These are phyloP conservation scores for Tilletiopsis washingtonensis DNA, from an alignment of 1,284 basidiomycete genomes.

Conservation along the genomic window DNA sequence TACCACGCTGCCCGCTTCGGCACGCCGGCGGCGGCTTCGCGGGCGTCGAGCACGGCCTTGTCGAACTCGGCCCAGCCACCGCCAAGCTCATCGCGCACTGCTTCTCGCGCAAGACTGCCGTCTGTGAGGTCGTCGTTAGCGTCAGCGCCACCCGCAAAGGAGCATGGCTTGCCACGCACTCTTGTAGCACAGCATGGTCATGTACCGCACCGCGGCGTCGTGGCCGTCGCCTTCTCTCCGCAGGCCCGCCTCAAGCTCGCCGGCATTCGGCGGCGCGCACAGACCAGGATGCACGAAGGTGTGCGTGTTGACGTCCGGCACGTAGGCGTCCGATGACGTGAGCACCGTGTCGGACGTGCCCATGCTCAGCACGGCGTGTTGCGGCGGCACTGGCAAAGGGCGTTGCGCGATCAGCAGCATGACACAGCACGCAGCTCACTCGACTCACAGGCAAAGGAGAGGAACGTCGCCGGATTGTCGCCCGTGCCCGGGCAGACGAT, in stretches of 20 bases:
- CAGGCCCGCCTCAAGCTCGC: slow-evolving; percentile 13
- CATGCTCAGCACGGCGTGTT: slow-evolving; percentile 79
- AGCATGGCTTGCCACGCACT: slow-evolving; percentile 50
- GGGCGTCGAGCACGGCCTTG: slow-evolving; percentile 53
- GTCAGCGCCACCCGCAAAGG: too few species aligned
- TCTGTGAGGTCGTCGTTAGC: too few species aligned
- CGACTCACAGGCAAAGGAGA: slow-evolving; percentile 53
- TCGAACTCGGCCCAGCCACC: slow-evolving; percentile 68
- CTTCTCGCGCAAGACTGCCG: slow-evolving; percentile 56
- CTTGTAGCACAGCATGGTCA: slow-evolving; percentile 53
- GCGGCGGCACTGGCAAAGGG: too few species aligned
- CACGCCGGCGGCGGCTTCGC: slow-evolving; percentile 1
- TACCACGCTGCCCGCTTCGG: slow-evolving; percentile 55
- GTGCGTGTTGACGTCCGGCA: slow-evolving; percentile 51
- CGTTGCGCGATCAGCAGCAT: too few species aligned
- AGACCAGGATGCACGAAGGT: slow-evolving; percentile 52
- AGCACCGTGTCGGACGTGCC: slow-evolving; percentile 84
- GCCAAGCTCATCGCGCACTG: slow-evolving; percentile 65
- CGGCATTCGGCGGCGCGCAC: not conserved
- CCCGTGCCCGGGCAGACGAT: slow-evolving; percentile 78
- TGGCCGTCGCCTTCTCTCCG: slow-evolving; percentile 2
- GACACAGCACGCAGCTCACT: not conserved
- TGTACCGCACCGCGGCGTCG: slow-evolving; percentile 31
- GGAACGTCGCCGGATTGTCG: slow-evolving; percentile 81
- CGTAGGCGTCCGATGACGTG: slow-evolving; percentile 54